These are phyloP conservation scores for Rhexocercosporidium sp. DNA, from an alignment of 2,329 filamentous ascomycete genomes.

Conservation along the genomic window DNA sequence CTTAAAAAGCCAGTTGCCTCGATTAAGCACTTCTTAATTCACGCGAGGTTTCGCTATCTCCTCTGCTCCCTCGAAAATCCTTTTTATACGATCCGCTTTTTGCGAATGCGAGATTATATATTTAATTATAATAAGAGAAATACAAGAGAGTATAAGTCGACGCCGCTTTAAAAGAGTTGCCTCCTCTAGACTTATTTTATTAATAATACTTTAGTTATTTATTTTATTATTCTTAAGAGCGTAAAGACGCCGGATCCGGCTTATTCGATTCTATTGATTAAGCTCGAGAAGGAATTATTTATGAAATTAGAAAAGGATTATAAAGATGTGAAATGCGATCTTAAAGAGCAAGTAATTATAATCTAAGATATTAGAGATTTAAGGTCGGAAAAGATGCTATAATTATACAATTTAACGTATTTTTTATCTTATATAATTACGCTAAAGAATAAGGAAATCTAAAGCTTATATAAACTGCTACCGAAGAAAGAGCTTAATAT, in stretches of 20 bases:
- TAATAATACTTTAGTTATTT: too few species aligned
- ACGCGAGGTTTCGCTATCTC: neutral
- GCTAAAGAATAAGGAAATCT: slow-evolving; percentile 23
- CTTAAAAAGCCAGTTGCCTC: too few species aligned
- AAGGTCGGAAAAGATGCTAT: slow-evolving; percentile 17
- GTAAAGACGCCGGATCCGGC: neutral
- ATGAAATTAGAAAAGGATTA: too few species aligned
- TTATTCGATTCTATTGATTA: neutral
- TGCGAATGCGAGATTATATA: neutral
- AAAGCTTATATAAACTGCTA: slow-evolving; percentile 22
- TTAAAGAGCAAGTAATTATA: slow-evolving; percentile 19
- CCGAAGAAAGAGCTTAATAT: slow-evolving; percentile 21
- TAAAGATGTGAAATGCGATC: slow-evolving; percentile 12
- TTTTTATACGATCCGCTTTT: too few species aligned
- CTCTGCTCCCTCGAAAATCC: neutral
- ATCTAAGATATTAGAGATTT: slow-evolving; percentile 19
- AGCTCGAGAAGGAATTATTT: slow-evolving; percentile 18
- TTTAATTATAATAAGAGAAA: neutral
- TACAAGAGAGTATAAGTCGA: neutral
- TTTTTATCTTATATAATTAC: slow-evolving; percentile 17
- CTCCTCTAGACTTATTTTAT: neutral
- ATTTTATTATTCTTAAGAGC: neutral
- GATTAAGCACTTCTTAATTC: neutral
- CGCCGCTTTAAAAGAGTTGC: neutral
- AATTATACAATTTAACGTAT: slow-evolving; percentile 12